These are phyloP conservation scores for Populus nigra DNA, from an alignment of 345 rosid genomes.

Conservation along the genomic window DNA sequence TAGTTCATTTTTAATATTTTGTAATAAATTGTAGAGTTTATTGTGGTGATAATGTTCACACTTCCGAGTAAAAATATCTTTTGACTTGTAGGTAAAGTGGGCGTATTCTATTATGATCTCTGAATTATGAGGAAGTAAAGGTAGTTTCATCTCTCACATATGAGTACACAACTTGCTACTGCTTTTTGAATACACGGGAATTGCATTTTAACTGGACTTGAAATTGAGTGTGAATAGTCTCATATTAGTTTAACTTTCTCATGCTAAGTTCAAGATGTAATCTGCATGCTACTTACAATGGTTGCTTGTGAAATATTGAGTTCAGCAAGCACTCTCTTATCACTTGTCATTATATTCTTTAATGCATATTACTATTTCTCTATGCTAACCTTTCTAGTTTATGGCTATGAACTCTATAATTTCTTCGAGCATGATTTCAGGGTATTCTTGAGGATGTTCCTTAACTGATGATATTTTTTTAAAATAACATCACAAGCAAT, in stretches of 20 bases:
- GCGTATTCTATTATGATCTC: constrained; percentile 95
- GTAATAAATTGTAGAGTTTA: constrained; percentile 28
- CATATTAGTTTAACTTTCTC: background rate
- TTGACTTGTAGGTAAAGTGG: constrained; percentile 99
- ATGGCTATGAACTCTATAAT: background rate
- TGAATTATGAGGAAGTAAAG: constrained; percentile 97
- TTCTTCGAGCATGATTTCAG: background rate
- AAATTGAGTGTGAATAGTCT: constrained; percentile 8
- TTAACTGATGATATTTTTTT: background rate
- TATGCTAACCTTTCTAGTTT: background rate
- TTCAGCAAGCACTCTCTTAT: background rate
- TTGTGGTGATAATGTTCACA: constrained; percentile 59
- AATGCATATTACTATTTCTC: background rate
- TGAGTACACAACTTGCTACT: constrained; percentile 20
- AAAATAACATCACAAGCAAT: background rate
- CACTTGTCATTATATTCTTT: background rate
- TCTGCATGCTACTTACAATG: background rate
- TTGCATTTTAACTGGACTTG: constrained; percentile 5
- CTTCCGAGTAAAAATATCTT: constrained; percentile 90
- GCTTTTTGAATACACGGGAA: constrained; percentile 30
- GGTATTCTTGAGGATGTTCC: background rate
- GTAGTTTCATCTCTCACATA: constrained; percentile 71
- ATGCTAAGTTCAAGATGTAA: background rate
- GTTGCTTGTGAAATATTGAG: constrained; percentile 4
- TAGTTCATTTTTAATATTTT: constrained; percentile 5